Evolutionary conservation across 257 asterid species (phyloP), one percentile per base, ranked within the genome.

Genomic region (Misopates orontium): DNA sequence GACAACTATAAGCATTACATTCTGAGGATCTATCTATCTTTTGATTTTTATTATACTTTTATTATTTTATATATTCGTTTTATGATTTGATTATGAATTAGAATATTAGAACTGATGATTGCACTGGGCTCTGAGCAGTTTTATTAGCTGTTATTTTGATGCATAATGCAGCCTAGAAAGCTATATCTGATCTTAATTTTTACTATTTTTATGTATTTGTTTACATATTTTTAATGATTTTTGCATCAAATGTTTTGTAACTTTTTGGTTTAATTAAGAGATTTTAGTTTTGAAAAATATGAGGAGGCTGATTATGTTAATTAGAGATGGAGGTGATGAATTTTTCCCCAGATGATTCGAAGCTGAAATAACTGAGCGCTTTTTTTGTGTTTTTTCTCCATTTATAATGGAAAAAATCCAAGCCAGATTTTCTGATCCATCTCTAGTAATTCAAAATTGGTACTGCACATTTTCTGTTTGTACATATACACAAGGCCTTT

Each of bases 61-160:
- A 1, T 16, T 11, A 44, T n/a, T 20, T 36, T 41, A 6, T n/a
- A 3, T 20, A 0, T 18, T 49, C n/a, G n/a, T 11, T 0, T 50
- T 28, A 48, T 9, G 13, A 5, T 31, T 11, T 1, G 21, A 0
- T 31, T 64, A 25, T 0, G 18, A 12, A 22, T 3, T 7, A 5
- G 49, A 4, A 20, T n/a, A 10, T 20, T 71, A 13, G 90, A 85
- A 23, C 70, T 85, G 97, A 88, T 86, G 97, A 90, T 85, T 57
- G 97, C 97, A 90, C 96, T 90, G 97, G 97, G 96, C 96, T 90
- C 96, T 90, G 97, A 90, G 83, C 88, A 80, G 87, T 82, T 79
- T 1, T 41, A 15, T 16, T 36, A 54, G 69, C 79, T 83, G 72
- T 6, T 0, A n/a, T 20, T 66, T 79, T 90, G 96, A 90, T 90